A percentile compares a stretch with the other conserved stretches of the same genome.
phyloP scores from a whole-genome alignment of 2,329 filamentous ascomycete species.

The Trichoderma atroviride region DNA sequence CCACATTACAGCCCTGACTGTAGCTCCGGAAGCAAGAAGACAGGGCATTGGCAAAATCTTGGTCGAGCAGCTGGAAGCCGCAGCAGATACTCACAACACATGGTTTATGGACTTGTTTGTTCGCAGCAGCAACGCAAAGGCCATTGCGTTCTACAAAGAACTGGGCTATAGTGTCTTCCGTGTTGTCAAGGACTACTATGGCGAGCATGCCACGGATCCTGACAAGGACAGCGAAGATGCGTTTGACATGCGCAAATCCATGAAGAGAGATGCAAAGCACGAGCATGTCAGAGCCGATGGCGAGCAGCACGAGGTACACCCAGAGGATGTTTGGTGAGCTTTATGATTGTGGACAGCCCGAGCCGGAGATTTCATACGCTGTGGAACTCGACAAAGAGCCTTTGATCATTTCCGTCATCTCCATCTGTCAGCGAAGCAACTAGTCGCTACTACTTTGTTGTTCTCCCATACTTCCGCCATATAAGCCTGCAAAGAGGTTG shows the following conservation, averaged over 20 bases:
- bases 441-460: neutral
- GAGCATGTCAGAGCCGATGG: constrained; percentile 81
- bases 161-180: constrained; percentile 93
- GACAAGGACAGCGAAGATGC: constrained; percentile 76
- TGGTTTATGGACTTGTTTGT: constrained; percentile 98
- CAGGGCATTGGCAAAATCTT: constrained; percentile 85
- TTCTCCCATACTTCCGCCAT: neutral
- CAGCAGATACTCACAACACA: constrained; percentile 77
- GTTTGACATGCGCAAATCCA: constrained; percentile 93
- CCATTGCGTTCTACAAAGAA: constrained; percentile 84
- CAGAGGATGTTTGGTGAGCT: constrained; percentile 79
- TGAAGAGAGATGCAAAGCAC: constrained; percentile 75
- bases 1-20: constrained; percentile 93
- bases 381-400: neutral
- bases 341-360: neutral
- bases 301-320: constrained; percentile 74
- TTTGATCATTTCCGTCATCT: neutral
- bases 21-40: constrained; percentile 82
- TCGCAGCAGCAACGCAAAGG: constrained; percentile 81
- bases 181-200: constrained; percentile 89
- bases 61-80: constrained; percentile 78
- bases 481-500: neutral
- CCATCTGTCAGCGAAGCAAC: neutral
- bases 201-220: constrained; percentile 72
- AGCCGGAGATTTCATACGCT: neutral